Base-by-base conservation (phyloP, 2,329 filamentous ascomycete genomes). In the Cytospora mali region DNA sequence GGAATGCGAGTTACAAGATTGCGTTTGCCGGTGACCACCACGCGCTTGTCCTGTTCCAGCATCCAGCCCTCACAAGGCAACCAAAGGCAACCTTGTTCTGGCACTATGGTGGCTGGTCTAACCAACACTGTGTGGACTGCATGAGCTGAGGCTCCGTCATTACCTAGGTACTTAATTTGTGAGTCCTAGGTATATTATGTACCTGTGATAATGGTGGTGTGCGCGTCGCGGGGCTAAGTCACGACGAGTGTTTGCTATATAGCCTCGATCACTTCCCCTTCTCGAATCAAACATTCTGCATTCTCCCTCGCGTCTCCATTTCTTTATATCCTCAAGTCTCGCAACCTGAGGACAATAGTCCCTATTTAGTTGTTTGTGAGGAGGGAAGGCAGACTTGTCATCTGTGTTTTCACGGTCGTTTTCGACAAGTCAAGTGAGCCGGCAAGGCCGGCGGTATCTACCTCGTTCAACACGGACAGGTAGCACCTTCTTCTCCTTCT, bases 371-470 rank as follows among this genome's bases (percentile, higher is more conserved):
- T 55, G 25, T 58, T 31, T n/a, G 13, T 23, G 55, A 31, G 58
- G 61, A 59, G 50, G 62, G 54, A 59, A 55, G 42, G 49, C 52
- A 64, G 56, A 57, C 63, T 55, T 50, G 58, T 65, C 62, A 66
- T 55, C 64, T 62, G 59, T 62, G 21, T 58, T 51, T 50, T 50
- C 61, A 62, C 57, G 33, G 60, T 57, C 61, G 50, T 58, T 64
- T 57, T 54, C 64, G 61, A 64, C 56, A 63, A 59, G 42, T 67
- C 59, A 51, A 62, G 65, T 71, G 71, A 71, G 71, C 71, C 72
- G 71, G 72, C 71, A 42, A 68, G 66, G 65, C 71, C 71, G 71
- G 71, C 70, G 61, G 61, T 62, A 60, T 13, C 52, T 25, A 62
- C 65, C 66, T 62, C 48, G 62, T 69, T 50, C 54, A 33, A 53